Evolutionary conservation across 2,329 filamentous ascomycete genomes (phyloP).

Genomic region (Alternaria atra): DNA sequence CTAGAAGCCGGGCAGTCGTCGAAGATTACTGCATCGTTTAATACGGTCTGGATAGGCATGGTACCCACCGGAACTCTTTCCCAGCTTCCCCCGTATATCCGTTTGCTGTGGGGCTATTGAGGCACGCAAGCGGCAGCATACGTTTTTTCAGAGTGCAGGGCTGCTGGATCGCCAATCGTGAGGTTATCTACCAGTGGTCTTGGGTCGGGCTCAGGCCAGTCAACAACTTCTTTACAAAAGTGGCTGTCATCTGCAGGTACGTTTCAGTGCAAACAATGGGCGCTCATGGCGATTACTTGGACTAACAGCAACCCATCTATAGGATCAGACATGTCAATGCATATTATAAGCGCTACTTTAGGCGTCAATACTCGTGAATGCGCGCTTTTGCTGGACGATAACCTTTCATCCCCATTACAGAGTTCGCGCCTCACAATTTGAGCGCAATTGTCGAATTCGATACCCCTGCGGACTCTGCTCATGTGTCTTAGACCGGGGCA

Average conservation of each 20-base stretch:
- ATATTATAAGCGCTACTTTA: not conserved
- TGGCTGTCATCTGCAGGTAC: not conserved
- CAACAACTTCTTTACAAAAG: not conserved
- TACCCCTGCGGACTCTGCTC: not conserved
- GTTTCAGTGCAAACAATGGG: not conserved
- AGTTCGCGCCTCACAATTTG: not conserved
- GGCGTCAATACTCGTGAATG: not conserved
- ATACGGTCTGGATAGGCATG: constrained; percentile 8
- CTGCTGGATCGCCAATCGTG: not conserved
- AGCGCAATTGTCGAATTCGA: not conserved
- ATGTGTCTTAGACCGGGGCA: not conserved
- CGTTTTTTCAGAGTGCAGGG: constrained; percentile 6
- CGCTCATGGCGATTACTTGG: not conserved
- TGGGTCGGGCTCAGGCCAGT: not conserved
- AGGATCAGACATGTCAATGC: not conserved
- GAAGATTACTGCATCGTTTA: not conserved
- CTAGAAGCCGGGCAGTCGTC: not conserved
- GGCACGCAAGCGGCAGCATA: constrained; percentile 9
- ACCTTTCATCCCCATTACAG: not conserved
- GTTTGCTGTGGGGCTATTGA: constrained; percentile 2
- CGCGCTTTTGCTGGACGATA: not conserved
- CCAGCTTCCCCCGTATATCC: constrained; percentile 4
- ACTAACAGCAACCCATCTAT: not conserved
- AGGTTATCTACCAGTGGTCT: not conserved
- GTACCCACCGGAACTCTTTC: constrained; percentile 13